Evolutionary conservation across 345 rosid genomes (phyloP).

Genomic region (Sisymbrium irio): DNA sequence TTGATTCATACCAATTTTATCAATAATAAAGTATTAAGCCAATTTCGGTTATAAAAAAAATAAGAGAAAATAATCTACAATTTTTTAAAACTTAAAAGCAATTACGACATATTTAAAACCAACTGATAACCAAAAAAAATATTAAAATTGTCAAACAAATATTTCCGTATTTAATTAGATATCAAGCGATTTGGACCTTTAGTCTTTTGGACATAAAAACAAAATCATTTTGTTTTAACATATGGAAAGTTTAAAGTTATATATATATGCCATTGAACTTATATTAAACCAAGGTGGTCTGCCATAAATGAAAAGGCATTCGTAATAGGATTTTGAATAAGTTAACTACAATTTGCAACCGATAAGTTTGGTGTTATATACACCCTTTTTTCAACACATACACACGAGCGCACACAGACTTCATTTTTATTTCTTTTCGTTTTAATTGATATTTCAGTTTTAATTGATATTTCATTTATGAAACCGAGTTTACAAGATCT

Average conservation of each 20-base stretch:
- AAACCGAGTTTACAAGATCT: no score
- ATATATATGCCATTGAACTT: constrained; percentile 13
- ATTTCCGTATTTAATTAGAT: neutral
- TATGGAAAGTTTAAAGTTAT: constrained; percentile 12
- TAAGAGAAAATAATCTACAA: neutral
- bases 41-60: neutral
- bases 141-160: constrained; percentile 11
- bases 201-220: constrained; percentile 21
- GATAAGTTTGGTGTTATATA: neutral
- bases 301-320: constrained; percentile 28
- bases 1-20: no score
- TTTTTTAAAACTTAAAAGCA: neutral
- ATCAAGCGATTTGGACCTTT: constrained; percentile 1
- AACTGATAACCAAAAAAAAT: neutral
- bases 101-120: neutral
- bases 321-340: neutral
- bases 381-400: no score
- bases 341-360: neutral
- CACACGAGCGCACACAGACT: neutral
- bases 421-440: no score
- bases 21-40: no score
- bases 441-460: no score
- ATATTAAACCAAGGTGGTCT: constrained; percentile 29
- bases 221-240: constrained; percentile 19
- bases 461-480: no score